Evolutionary conservation across 164 flowering plant species (phyloP).

Genomic region (Chimonanthus salicifolius): DNA sequence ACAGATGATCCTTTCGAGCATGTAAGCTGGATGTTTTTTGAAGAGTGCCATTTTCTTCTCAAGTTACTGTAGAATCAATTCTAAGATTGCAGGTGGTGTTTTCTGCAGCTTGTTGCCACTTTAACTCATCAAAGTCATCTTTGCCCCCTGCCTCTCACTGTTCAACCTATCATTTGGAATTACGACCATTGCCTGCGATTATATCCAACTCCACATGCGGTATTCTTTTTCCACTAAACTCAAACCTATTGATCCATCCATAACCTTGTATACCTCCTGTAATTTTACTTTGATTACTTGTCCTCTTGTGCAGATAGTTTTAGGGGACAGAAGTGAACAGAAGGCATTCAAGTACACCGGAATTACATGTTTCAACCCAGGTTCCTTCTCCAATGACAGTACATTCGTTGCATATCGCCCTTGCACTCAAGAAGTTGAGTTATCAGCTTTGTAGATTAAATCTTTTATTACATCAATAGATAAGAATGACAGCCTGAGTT

Average conservation of each 20-base stretch:
- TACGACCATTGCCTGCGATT: constrained; percentile 82
- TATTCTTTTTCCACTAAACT: constrained; percentile 16
- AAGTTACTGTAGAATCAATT: not conserved
- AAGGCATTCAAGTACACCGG: constrained; percentile 77
- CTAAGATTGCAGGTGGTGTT: constrained; percentile 12
- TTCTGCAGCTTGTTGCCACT: constrained; percentile 88
- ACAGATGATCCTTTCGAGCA: constrained; percentile 90
- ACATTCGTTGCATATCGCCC: constrained; percentile 91
- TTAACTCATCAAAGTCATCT: constrained; percentile 93
- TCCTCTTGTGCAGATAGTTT: constrained; percentile 57
- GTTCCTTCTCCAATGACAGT: constrained; percentile 77
- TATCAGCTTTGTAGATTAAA: constrained; percentile 50
- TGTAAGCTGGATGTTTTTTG: constrained; percentile 34
- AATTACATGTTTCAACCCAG: constrained; percentile 89
- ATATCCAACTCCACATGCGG: constrained; percentile 94
- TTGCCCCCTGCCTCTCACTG: constrained; percentile 89
- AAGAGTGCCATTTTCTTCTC: not conserved
- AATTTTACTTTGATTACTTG: not conserved
- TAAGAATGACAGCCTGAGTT: not conserved
- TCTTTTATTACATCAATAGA: not conserved
- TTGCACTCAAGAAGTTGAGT: constrained; percentile 79
- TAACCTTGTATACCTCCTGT: not conserved
- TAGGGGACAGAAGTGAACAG: constrained; percentile 89
- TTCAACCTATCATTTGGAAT: constrained; percentile 93
- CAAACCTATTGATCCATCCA: not conserved